Evolutionary conservation across 495 filamentous ascomycete species (phyloP), one percentile per base, ranked within the genome.

Genomic region (Hypoxylon lienhwacheense): DNA sequence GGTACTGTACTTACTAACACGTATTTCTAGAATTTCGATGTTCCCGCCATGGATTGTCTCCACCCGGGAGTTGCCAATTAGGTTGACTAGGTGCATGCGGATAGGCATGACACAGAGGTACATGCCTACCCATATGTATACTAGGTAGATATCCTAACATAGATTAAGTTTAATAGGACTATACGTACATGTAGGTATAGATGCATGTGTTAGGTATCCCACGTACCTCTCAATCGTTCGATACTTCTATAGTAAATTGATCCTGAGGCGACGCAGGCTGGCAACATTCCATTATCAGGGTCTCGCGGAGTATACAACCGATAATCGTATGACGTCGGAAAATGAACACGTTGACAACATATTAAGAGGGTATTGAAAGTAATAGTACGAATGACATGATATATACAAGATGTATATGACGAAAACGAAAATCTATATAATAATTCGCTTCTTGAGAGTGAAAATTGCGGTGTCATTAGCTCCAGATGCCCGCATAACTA

Each of bases 281-380:
- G 57, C 57, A 50, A 61, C 57, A 61, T 61, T 61, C 47, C 41
- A 61, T 55, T 61, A 61, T 51, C 57, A 44, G 50, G 48, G 45
- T 53, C 34, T 52, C 12, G 5, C 15, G 25, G 1, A 31, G 24
- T 10, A 11, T 37, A 12, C 59, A 53, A 39, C 15, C 59, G 53
- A 63, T 47, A 7, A 54, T 63, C 59, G 59, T 63, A 63, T 63
- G 59, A 63, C 59, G 43, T 59, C 14, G 29, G 40, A 44, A 50
- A 52, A 47, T 46, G 53, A 63, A 63, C 59, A 63, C 59, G 59
- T 47, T 63, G 42, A 39, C 52, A 43, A 8, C 20, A 33, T 46
- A n/a, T n/a, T n/a, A n/a, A n/a, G n/a, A n/a, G n/a, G n/a, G n/a
- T 8, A 25, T 41, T 35, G 4, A 37, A 37, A 37, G 21, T 19